Base-by-base conservation (phyloP, 2,329 filamentous ascomycete species). In the Colletotrichum higginsianum region DNA sequence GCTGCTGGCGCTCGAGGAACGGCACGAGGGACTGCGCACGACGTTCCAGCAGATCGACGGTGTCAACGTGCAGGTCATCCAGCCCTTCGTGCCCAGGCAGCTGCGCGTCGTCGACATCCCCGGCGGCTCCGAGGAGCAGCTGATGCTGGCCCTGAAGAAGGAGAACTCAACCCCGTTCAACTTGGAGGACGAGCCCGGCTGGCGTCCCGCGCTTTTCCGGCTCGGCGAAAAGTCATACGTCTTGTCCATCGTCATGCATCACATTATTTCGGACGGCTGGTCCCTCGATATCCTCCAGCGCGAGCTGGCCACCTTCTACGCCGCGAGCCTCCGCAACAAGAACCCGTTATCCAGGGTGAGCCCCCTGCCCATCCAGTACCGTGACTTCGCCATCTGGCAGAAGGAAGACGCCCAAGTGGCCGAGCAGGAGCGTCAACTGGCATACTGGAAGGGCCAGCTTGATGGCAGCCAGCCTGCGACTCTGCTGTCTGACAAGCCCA, bases 401-500 rank as follows among this genome's bases (percentile, higher is more conserved):
- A 38, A 57, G 44, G 35, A 38, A 9, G 26, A 50, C 26, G 16
- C 42, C 7, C 62, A 65, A 21, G 40, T 23, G 8, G 40, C 52
- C 52, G 62, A 56, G 21, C 23, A 53, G 9, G 38, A 65, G 49
- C 23, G 50, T 11, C 62, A 55, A 12, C 62, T 55, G 8, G 38
- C 47, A 9, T 65, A 55, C 42, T 65, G 62, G 62, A 56, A 55
- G 18, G 35, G 26, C 9, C 47, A 65, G 40, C 50, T 65, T 13
- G 86, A 88, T 63, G 76, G 82, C 23, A 58, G 56, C 35, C 21
- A 40, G 11, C 56, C 56, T 7, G 56, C 56, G 11, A 46, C 35
- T 23, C 30, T 58, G 18, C 56, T 58, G 9, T 42, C 9, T 0
- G 57, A 66, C 40, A 64, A 72, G 7, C 68, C 75, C 3, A 65